phyloP scores from a whole-genome alignment of 169 alveolate genomes.

The Plasmodium berghei region DNA sequence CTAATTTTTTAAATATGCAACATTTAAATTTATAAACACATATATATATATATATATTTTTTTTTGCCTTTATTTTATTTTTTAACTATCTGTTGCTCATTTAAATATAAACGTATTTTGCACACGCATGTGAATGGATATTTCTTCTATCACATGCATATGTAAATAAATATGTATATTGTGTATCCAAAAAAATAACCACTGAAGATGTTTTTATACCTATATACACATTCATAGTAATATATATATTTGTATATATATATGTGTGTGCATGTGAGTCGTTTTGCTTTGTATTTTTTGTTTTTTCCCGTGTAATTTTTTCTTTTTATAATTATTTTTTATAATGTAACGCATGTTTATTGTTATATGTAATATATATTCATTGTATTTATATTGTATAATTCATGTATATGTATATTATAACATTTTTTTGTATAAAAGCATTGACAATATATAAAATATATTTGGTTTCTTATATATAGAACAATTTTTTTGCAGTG shows the following conservation, averaged over 20 bases:
- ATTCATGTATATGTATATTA: neutral
- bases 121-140: constrained; percentile 14
- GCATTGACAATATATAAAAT: constrained; percentile 21
- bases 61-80: too few relatives aligned
- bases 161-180: constrained; percentile 1
- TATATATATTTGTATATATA: constrained; percentile 13
- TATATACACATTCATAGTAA: constrained; percentile 5
- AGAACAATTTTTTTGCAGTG: neutral
- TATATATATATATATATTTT: neutral
- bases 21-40: neutral
- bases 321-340: neutral
- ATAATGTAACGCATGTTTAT: neutral
- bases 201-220: neutral
- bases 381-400: constrained; percentile 1
- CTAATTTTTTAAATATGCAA: too few relatives aligned
- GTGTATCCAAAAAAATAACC: constrained; percentile 11
- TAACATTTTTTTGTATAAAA: constrained; percentile 13
- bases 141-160: neutral
- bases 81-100: neutral
- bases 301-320: neutral
- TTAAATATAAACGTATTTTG: neutral
- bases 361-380: neutral
- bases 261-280: neutral
- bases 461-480: neutral
- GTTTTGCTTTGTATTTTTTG: constrained; percentile 4